Evolutionary conservation across 2,329 filamentous ascomycete species (phyloP).

Genomic region (Fusarium neocosmosporiellum): DNA sequence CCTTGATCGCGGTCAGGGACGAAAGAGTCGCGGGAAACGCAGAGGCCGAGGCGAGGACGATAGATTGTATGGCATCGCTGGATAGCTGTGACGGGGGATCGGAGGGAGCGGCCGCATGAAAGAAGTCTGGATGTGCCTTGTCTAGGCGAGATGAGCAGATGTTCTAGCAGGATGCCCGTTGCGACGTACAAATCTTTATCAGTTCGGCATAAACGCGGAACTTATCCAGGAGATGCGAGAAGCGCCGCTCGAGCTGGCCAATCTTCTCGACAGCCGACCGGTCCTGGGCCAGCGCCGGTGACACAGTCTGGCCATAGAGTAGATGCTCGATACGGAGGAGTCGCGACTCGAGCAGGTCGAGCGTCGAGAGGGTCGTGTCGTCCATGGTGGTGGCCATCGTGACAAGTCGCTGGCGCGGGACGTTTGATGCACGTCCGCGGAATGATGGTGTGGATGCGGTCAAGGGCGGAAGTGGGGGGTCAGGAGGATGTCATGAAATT

Average conservation of each 20-base stretch:
- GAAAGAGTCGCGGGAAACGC: conserved; percentile 67
- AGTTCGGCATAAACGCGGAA: conserved; percentile 69
- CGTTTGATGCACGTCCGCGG: conserved; percentile 20
- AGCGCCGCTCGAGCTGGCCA: conserved; percentile 64
- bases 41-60: conserved; percentile 67
- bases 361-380: conserved; percentile 64
- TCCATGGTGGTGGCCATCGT: conserved; percentile 57
- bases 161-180: not conserved
- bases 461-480: conserved; percentile 39
- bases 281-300: conserved; percentile 48
- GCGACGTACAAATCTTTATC: conserved; percentile 67
- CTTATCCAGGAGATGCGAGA: conserved; percentile 60
- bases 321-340: conserved; percentile 69
- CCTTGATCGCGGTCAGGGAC: conserved; percentile 65
- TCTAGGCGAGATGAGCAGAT: conserved; percentile 51
- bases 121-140: conserved; percentile 65
- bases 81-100: conserved; percentile 64
- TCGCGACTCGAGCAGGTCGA: conserved; percentile 68
- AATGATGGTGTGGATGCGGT: conserved; percentile 32
- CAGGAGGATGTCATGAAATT: conserved; percentile 42
- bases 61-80: conserved; percentile 62
- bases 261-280: conserved; percentile 58
- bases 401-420: conserved; percentile 28
- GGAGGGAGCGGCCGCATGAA: conserved; percentile 59
- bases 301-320: conserved; percentile 60